Evolutionary conservation across 208 protist species (phyloP).

Genomic region (Leishmania tropica): DNA sequence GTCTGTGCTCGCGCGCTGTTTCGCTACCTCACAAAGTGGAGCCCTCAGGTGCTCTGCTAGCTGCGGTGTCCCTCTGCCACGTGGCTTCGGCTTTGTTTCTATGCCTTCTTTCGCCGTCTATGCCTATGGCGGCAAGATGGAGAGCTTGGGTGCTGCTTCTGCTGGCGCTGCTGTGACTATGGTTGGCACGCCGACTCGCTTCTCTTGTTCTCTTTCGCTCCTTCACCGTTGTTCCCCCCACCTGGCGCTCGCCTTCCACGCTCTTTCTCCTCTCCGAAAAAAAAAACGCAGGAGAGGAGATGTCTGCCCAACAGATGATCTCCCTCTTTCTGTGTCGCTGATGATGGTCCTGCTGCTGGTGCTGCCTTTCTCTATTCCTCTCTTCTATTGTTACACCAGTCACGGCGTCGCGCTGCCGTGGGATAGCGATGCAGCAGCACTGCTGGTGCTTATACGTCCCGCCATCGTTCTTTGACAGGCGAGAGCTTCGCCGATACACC

Average conservation of each 20-base stretch:
- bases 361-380: background rate
- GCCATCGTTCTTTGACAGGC: background rate
- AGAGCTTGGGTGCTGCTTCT: background rate
- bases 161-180: background rate
- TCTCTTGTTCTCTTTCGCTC: background rate
- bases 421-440: background rate
- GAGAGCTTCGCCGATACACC: background rate
- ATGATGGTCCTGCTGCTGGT: background rate
- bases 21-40: conserved; percentile 71
- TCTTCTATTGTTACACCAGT: background rate
- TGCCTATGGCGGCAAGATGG: background rate
- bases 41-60: conserved; percentile 29
- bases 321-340: background rate
- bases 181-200: background rate
- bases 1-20: conserved; percentile 48
- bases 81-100: background rate
- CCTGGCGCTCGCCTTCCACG: background rate
- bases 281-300: background rate
- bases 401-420: background rate
- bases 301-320: background rate
- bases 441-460: background rate
- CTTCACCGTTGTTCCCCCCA: background rate
- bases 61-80: background rate
- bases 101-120: background rate
- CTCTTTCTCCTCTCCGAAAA: background rate